Evolutionary conservation across 2,329 filamentous ascomycete genomes (phyloP).

Genomic region (Venturia aucupariae): DNA sequence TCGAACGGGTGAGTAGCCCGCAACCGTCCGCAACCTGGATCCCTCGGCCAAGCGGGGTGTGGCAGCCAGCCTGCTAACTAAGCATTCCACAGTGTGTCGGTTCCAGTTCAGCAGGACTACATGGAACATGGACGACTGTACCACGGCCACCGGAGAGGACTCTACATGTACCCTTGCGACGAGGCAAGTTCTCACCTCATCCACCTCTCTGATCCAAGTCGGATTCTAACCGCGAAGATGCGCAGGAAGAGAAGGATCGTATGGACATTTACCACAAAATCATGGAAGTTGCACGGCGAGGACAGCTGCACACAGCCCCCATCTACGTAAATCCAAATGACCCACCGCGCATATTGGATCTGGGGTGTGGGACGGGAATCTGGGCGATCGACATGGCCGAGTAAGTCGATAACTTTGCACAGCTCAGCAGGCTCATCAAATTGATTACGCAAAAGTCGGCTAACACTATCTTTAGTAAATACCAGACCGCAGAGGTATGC

Average conservation of each 20-base stretch:
- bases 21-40: conserved; percentile 11
- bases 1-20: conserved; percentile 33
- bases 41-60: neutral
- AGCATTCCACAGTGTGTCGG: conserved; percentile 24
- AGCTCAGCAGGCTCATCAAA: neutral
- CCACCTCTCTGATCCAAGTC: conserved; percentile 17
- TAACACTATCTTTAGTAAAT: conserved; percentile 12
- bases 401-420: conserved; percentile 37
- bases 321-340: conserved; percentile 25
- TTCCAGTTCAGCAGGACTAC: conserved; percentile 37
- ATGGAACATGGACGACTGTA: conserved; percentile 61
- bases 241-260: conserved; percentile 61
- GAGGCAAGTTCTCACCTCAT: conserved; percentile 41
- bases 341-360: conserved; percentile 46
- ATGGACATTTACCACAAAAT: conserved; percentile 77
- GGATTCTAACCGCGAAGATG: conserved; percentile 11
- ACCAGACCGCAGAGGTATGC: conserved; percentile 15
- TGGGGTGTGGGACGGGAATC: conserved; percentile 83
- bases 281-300: conserved; percentile 54
- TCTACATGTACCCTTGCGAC: conserved; percentile 72
- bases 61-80: conserved; percentile 10
- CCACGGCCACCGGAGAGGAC: conserved; percentile 56
- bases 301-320: conserved; percentile 38
- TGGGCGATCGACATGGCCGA: conserved; percentile 84
- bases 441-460: conserved; percentile 1